Percentiles rank a stretch among this genome's conserved stretches.
Conservation (phyloP, 768 basidiomycete genomes). For the Tylopilus subfusipes region DNA sequence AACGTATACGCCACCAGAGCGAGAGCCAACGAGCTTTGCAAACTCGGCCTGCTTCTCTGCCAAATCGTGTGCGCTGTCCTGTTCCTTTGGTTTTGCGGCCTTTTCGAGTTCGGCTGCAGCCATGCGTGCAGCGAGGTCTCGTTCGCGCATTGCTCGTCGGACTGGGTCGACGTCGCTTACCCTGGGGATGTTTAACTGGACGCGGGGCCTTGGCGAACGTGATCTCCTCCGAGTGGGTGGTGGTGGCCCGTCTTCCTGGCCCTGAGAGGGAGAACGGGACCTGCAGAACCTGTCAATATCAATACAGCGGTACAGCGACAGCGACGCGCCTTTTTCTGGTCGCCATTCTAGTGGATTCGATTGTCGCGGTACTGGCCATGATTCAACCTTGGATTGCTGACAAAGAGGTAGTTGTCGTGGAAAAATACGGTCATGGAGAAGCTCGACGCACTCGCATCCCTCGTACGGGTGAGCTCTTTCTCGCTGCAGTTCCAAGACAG, state of each 20-base stretch:
- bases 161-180: constrained; percentile 75
- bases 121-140: constrained; percentile 68
- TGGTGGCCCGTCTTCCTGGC: constrained; percentile 33
- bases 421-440: constrained; percentile 42
- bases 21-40: constrained; percentile 74
- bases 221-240: constrained; percentile 43
- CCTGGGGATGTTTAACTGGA: constrained; percentile 40
- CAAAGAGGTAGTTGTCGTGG: constrained; percentile 3
- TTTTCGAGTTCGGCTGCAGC: constrained; percentile 68
- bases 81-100: constrained; percentile 49
- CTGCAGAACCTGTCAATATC: constrained; percentile 26
- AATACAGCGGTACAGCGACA: neutral
- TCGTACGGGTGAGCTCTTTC: constrained; percentile 46
- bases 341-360: constrained; percentile 30
- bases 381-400: neutral
- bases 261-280: constrained; percentile 47
- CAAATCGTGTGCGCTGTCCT: constrained; percentile 39
- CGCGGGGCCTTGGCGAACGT: constrained; percentile 33
- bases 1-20: constrained; percentile 94
- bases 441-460: constrained; percentile 47
- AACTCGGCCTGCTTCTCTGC: constrained; percentile 84
- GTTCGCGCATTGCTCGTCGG: constrained; percentile 72
- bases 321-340: constrained; percentile 42
- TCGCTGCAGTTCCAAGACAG: too few relatives aligned
- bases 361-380: constrained; percentile 41